Evolutionary conservation across 495 filamentous ascomycete species (phyloP).

Genomic region (Penicillium verhagenii): DNA sequence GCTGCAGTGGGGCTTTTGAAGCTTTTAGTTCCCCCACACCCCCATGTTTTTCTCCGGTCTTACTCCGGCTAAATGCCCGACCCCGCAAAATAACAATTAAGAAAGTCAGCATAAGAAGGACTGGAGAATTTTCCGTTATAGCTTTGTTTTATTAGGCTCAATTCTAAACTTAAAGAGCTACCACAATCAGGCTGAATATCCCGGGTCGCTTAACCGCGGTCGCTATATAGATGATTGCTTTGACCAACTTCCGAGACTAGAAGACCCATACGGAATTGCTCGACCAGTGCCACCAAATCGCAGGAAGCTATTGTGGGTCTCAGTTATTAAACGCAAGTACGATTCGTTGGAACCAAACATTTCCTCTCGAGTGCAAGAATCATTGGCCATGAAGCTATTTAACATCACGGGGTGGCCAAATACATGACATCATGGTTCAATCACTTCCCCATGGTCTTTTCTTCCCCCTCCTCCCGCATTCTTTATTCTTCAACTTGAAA

Average conservation of each 20-base stretch:
- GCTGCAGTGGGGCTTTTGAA: not conserved
- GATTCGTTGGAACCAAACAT: not conserved
- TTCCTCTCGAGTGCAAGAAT: not conserved
- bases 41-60: not conserved
- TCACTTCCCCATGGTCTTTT: slow-evolving; percentile 4
- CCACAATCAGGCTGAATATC: not conserved
- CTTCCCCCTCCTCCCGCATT: not conserved
- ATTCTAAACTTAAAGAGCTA: not conserved
- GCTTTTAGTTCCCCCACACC: not conserved
- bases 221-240: not conserved
- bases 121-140: not conserved
- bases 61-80: not conserved
- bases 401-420: not conserved
- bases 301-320: not conserved
- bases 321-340: not conserved
- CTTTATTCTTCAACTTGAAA: not conserved
- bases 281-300: not conserved
- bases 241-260: not conserved
- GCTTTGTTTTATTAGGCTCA: not conserved
- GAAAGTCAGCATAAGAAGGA: not conserved
- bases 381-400: not conserved
- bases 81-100: slow-evolving; percentile 1
- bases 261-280: not conserved
- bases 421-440: slow-evolving; percentile 21
- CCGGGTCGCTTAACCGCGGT: not conserved